Evolutionary conservation across 106 monocot species (phyloP), one percentile per base, ranked within the genome.

Genomic region (Apostasia shenzhenica): DNA sequence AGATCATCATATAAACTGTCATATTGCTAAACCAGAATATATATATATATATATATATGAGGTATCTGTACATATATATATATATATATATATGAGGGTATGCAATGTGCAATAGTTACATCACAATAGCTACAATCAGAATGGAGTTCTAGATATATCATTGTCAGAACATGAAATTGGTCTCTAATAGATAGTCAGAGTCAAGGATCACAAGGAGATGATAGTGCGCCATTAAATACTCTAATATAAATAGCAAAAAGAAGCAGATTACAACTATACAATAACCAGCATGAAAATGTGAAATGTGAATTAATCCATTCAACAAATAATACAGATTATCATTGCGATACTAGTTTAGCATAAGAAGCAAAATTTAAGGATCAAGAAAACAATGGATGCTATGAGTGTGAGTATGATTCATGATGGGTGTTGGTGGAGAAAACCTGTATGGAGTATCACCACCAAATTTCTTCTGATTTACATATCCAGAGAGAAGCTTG

Each of bases 371-470:
- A 66, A 6, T 39, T 26, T 38, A 66, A 49, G 7, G 4, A 7
- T 26, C 47, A 66, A 8, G n/a, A 37, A 14, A 48, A 48, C 26
- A 41, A 67, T 40, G 46, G 14, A 13, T 2, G 13, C 40, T 62
- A 13, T 45, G 12, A 44, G 8, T 45, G 10, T 8, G 1, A 52
- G 10, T 52, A 5, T 8, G 10, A 52, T 10, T 8, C 51, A 8
- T 52, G 26, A 26, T 26, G 5, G 7, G 59, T 8, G 9, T 5
- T 4, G 14, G 48, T 4, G 26, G 45, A 63, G 8, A 46, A 75
- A 13, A 92, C 95, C 95, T 95, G 84, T 95, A 95, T 62, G 95
- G 95, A 72, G 95, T 86, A 73, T 95, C 86, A 54, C 95, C 95
- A 53, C 95, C 74, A 67, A 95, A 95, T 75, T 91, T 95, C 78